Evolutionary conservation across 345 rosid species (phyloP).

Genomic region (Sapria himalayana): DNA sequence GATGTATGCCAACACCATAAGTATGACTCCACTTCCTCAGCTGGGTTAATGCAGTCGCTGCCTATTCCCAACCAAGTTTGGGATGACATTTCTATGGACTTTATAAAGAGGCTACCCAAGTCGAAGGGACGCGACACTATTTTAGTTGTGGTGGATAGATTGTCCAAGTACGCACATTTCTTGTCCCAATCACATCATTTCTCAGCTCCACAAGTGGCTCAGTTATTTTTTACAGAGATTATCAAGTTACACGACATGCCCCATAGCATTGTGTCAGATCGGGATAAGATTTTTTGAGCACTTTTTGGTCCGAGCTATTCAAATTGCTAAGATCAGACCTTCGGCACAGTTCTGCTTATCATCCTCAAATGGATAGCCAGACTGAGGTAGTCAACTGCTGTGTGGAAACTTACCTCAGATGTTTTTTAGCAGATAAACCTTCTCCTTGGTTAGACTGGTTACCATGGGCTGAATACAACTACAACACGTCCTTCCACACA

Average conservation of each 20-base stretch:
- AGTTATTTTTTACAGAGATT: no score
- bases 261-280: neutral
- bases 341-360: neutral
- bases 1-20: neutral
- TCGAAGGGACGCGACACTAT: neutral
- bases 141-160: neutral
- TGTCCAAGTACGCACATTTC: neutral
- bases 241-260: neutral
- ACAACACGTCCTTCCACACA: neutral
- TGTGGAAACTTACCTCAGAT: neutral
- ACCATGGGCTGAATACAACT: neutral
- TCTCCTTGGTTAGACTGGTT: neutral
- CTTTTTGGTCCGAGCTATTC: neutral
- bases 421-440: neutral
- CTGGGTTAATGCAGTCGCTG: neutral
- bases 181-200: neutral
- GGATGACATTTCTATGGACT: neutral
- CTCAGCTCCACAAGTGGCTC: neutral
- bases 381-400: neutral
- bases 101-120: neutral
- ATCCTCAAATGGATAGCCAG: neutral
- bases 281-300: neutral
- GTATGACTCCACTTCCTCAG: neutral
- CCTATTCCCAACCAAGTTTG: neutral
- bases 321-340: neutral